Evolutionary conservation across 2,329 filamentous ascomycete species (phyloP), one percentile per base, ranked within the genome.

Genomic region (Cordyceps cicadae): DNA sequence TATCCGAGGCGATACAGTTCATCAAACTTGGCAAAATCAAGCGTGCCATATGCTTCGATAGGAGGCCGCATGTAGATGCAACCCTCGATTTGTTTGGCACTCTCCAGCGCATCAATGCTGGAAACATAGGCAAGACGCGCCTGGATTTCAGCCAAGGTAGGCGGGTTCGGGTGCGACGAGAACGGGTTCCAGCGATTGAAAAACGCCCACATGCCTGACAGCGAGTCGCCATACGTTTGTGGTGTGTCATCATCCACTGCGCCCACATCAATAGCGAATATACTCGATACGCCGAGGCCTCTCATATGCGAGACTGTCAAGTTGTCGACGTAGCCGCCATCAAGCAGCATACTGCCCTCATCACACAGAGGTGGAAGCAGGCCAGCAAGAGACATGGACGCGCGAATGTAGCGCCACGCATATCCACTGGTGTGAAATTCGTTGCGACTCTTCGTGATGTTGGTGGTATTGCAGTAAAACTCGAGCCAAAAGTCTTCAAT

Each of bases 401-500:
- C 94, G 51, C 94, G 85, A 26, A 99, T 90, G 69, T 99, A 99
- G 48, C 95, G 85, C 94, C 94, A 99, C 0, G 94, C 93, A 69
- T 99, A 99, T 15, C 94, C 94, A 63, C 89, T 94, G 0, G 92
- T 97, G 74, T 99, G 94, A 66, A 95, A 92, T 71, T 99, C 94
- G 3, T 86, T 86, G 21, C 93, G 84, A 63, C 89, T 94, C 73
- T 96, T 95, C 77, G 89, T 95, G 75, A 99, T 97, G 73, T 97
- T 99, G 43, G 95, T 99, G 0, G 94, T 97, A 75, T 99, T 99
- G 81, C 95, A 99, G 76, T 99, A 99, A 72, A 91, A 99, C 67
- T 96, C 92, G 12, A 99, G 83, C 94, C 94, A 99, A 70, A 97
- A 99, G 72, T 99, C 94, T 75, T 99, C 94, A 62, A 99, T 97